Evolutionary conservation across 2,329 filamentous ascomycete genomes (phyloP), one percentile per base, ranked within the genome.

Genomic region (Clarireedia sp.): DNA sequence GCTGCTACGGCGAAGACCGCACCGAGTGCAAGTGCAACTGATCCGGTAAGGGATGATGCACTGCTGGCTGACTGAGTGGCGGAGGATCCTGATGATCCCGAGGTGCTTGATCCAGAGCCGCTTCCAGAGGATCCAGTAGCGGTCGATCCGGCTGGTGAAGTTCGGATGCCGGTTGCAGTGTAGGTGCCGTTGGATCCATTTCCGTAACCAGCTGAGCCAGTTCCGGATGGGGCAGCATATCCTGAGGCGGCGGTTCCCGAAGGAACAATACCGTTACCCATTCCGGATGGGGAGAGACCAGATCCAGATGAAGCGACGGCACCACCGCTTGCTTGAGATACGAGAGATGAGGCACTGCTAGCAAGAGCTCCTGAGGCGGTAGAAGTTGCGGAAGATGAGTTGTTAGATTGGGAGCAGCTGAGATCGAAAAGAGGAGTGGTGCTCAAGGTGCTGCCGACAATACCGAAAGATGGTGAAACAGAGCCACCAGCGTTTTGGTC

Each of bases 391-490:
- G 59, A 50, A 29, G 59, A 50, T 26, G 53, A 55, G 48, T 24
- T 58, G 48, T 51, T 61, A 17, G 57, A 57, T 2, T 72, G 67
- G 54, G 70, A 68, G 74, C 83, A 88, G 45, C 78, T 79, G 53
- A 87, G 78, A 66, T 87, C 80, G 67, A 78, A 87, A 36, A 85
- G 72, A 23, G 84, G 82, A 47, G 72, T 79, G 55, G 72, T 78
- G 63, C 71, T 63, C 60, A 84, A 68, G 46, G 73, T 69, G 53
- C 73, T 73, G 59, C 81, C 81, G 26, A 88, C 74, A 62, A 92
- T 73, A 55, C 87, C 87, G 64, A 91, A 92, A 68, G 79, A 83
- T 43, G 86, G 85, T 72, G 74, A 80, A 36, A 85, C 82, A 3
- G 78, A 78, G 48, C 72, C 74, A 17, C 78, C 78, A 41, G 56